phyloP scores from a whole-genome alignment of 2,329 filamentous ascomycete genomes.

The Claviceps sorghi region DNA sequence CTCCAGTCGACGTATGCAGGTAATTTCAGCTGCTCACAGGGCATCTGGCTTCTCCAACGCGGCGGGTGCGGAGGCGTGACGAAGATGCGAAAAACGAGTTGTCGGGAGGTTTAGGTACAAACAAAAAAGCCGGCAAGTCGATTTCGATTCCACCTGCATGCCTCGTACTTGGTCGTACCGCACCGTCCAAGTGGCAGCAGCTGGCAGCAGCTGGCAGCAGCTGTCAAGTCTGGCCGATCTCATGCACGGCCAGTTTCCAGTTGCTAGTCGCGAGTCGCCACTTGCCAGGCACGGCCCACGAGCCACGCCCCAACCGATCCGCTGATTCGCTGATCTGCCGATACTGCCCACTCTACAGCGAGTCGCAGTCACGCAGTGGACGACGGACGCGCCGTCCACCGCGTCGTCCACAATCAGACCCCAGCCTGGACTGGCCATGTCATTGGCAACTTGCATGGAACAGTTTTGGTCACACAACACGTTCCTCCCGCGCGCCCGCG shows the following conservation, averaged over 20 bases:
- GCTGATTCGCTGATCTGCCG: background rate
- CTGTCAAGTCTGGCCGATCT: background rate
- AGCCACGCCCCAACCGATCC: background rate
- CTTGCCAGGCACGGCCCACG: background rate
- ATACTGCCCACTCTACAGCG: background rate
- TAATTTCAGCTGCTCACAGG: background rate
- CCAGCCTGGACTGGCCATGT: background rate
- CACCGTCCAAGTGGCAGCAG: background rate
- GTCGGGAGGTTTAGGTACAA: background rate
- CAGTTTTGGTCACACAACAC: background rate
- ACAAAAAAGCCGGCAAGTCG: background rate
- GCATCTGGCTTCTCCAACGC: background rate
- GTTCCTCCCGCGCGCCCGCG: background rate
- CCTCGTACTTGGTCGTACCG: background rate
- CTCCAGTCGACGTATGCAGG: background rate
- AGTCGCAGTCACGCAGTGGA: background rate
- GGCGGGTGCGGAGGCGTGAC: background rate
- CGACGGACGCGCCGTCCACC: background rate
- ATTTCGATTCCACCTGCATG: background rate
- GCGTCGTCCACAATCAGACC: too few species aligned
- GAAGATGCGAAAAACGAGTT: background rate
- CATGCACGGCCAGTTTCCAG: background rate
- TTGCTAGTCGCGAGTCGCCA: background rate
- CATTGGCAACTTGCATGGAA: background rate
- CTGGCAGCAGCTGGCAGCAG: constrained; percentile 4